Evolutionary conservation across 2,329 filamentous ascomycete species (phyloP).

Genomic region (Scedosporium apiospermum): DNA sequence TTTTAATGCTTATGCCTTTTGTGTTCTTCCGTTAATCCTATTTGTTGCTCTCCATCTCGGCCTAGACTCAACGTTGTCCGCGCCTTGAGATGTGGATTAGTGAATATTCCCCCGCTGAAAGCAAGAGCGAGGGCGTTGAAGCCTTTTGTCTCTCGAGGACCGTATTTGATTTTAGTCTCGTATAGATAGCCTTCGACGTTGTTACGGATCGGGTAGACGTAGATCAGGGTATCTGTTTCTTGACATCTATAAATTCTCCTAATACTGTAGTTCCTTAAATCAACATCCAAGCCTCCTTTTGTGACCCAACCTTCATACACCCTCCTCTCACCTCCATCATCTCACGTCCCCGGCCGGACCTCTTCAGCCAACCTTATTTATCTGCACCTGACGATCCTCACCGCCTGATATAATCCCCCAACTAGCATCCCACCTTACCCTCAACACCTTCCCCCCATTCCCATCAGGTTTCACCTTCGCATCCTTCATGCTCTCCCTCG

Average conservation of each 20-base stretch:
- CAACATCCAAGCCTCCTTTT: background rate
- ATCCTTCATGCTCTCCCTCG: constrained; percentile 60
- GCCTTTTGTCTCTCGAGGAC: too few species aligned
- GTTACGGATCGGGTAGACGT: background rate
- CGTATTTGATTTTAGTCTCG: too few species aligned
- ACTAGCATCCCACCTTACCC: constrained; percentile 73
- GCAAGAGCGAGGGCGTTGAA: too few species aligned
- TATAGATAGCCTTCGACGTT: too few species aligned
- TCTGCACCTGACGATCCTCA: constrained; percentile 90
- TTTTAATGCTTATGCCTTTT: background rate
- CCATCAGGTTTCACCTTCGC: constrained; percentile 60
- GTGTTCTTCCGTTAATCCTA: background rate
- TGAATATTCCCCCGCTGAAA: too few species aligned
- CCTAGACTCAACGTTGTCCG: too few species aligned
- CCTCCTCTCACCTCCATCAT: background rate
- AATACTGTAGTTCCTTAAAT: background rate
- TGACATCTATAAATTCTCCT: background rate
- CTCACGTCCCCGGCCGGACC: too few species aligned
- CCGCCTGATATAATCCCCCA: constrained; percentile 86
- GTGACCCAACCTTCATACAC: background rate
- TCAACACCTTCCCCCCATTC: constrained; percentile 83
- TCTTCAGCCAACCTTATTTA: constrained; percentile 45
- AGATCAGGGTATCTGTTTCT: background rate
- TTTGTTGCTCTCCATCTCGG: too few species aligned
- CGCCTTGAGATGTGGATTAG: too few species aligned